phyloP scores from a whole-genome alignment of 75 land plant species.

The Selaginella tamariscina region DNA sequence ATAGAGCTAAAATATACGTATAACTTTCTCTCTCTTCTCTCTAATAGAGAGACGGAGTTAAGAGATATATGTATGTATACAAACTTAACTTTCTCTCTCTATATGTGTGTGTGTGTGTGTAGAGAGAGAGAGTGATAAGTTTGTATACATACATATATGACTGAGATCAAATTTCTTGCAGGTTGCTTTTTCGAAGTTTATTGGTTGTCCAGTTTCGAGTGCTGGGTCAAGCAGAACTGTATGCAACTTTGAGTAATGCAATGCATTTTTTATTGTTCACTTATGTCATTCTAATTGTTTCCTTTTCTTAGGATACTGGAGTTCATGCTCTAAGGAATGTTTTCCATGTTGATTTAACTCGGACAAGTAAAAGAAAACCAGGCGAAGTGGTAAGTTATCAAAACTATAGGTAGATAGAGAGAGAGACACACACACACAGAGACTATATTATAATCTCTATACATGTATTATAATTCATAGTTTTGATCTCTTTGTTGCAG shows the following conservation, averaged over 20 bases:
- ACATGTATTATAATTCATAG: background rate
- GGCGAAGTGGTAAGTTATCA: conserved; percentile 72
- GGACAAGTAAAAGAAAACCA: conserved; percentile 85
- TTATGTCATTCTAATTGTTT: conserved; percentile 7
- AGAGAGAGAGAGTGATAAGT: background rate
- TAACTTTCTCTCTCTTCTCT: too few relatives aligned
- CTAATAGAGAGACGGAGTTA: background rate
- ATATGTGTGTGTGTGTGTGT: too few relatives aligned
- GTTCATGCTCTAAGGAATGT: conserved; percentile 91
- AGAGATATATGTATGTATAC: background rate
- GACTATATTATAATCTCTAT: too few relatives aligned
- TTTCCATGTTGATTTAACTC: conserved; percentile 80
- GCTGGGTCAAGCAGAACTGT: conserved; percentile 84
- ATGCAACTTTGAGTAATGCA: conserved; percentile 13
- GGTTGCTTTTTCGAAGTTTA: conserved; percentile 74
- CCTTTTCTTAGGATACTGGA: conserved; percentile 66
- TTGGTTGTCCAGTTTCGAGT: conserved; percentile 68
- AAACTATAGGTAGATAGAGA: too few relatives aligned
- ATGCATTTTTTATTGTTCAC: conserved; percentile 1
- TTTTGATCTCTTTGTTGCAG: conserved; percentile 32
- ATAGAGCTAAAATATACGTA: too few relatives aligned
- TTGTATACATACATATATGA: too few relatives aligned
- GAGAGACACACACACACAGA: too few relatives aligned
- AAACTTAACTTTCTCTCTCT: too few relatives aligned
- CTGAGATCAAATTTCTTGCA: too few relatives aligned